Percentiles rank a stretch among this genome's conserved stretches.
Evolutionary conservation across 2,329 filamentous ascomycete species (phyloP).

Genomic region (Aspergillus sp.): DNA sequence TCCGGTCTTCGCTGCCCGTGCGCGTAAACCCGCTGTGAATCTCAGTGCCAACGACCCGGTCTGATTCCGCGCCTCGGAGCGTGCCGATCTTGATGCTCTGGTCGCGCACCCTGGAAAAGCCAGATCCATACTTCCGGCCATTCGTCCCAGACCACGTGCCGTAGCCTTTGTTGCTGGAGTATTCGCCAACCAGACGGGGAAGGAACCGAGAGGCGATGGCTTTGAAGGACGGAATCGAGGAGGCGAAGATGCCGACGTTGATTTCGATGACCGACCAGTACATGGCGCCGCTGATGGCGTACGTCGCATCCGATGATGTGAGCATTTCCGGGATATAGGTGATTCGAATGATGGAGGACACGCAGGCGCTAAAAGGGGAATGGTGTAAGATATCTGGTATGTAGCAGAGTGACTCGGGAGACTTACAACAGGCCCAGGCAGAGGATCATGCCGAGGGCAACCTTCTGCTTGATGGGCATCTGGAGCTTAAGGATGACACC

Average conservation of each 20-base stretch:
- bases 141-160: slow-evolving; percentile 22
- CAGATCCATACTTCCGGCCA: slow-evolving; percentile 21
- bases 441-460: slow-evolving; percentile 50
- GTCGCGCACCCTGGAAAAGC: slow-evolving; percentile 27
- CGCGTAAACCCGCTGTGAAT: slow-evolving; percentile 15
- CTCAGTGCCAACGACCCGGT: slow-evolving; percentile 21
- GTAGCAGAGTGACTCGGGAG: neutral
- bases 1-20: slow-evolving; percentile 28
- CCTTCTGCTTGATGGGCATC: slow-evolving; percentile 48
- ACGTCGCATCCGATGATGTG: slow-evolving; percentile 33
- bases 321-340: slow-evolving; percentile 47
- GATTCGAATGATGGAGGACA: slow-evolving; percentile 49
- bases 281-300: slow-evolving; percentile 42
- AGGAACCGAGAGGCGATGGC: slow-evolving; percentile 41
- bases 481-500: slow-evolving; percentile 47
- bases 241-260: slow-evolving; percentile 44
- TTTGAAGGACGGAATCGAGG: slow-evolving; percentile 44
- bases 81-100: slow-evolving; percentile 17
- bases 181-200: slow-evolving; percentile 41
- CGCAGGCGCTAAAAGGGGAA: slow-evolving; percentile 37
- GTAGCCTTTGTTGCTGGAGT: slow-evolving; percentile 26
- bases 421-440: slow-evolving; percentile 49
- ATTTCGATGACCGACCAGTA: slow-evolving; percentile 47
- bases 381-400: neutral
- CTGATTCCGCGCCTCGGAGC: slow-evolving; percentile 11